Conservation (phyloP, 2,329 filamentous ascomycete genomes). For the Aspergillus unguis region DNA sequence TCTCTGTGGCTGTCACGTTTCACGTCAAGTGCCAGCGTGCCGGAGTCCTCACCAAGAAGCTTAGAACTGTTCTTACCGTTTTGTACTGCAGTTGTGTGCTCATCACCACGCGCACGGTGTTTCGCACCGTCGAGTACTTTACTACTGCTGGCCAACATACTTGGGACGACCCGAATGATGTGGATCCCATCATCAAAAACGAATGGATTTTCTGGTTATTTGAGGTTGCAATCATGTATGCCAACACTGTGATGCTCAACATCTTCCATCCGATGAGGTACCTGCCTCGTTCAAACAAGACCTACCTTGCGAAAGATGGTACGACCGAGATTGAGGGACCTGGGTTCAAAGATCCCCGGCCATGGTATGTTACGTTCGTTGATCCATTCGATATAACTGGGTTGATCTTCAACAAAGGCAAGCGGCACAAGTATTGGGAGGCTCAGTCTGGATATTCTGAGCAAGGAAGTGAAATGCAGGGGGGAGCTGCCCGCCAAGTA, state of each 20-base stretch:
- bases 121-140: conserved; percentile 52
- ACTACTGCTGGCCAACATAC: conserved; percentile 28
- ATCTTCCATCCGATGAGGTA: conserved; percentile 50
- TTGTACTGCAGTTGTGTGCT: conserved; percentile 50
- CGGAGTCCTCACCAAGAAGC: conserved; percentile 43
- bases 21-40: conserved; percentile 42
- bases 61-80: conserved; percentile 41
- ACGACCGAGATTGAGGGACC: conserved; percentile 51
- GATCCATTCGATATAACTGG: conserved; percentile 45
- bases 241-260: conserved; percentile 52
- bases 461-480: neutral
- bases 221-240: conserved; percentile 51
- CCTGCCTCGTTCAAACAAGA: conserved; percentile 49
- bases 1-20: conserved; percentile 46
- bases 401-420: conserved; percentile 34
- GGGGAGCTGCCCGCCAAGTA: no score
- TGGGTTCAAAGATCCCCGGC: conserved; percentile 48
- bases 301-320: conserved; percentile 52
- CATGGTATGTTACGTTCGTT: conserved; percentile 42
- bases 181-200: conserved; percentile 35
- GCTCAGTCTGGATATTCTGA: neutral
- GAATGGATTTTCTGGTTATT: conserved; percentile 57
- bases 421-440: conserved; percentile 42
- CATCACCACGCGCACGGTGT: conserved; percentile 42
- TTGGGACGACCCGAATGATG: conserved; percentile 34